Evolutionary conservation across 208 protist genomes (phyloP).

Genomic region (Crithidia expoeki): DNA sequence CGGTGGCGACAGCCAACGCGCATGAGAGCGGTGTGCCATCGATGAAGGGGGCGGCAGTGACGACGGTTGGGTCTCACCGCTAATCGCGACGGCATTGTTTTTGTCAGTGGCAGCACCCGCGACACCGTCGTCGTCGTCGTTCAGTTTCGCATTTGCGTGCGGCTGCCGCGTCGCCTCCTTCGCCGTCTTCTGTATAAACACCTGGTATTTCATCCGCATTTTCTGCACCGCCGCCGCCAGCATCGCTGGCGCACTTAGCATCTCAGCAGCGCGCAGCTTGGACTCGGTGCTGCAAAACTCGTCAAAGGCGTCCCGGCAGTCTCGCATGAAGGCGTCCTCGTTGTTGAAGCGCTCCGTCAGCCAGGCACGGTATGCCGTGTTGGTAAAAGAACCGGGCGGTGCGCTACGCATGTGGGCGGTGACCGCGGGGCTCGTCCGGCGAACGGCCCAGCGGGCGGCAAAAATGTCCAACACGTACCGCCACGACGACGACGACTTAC

Average conservation of each 20-base stretch:
- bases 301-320: constrained; percentile 58
- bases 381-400: constrained; percentile 26
- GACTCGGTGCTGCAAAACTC: constrained; percentile 57
- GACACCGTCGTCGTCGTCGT: background rate
- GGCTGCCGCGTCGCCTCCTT: constrained; percentile 44
- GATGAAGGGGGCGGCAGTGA: background rate
- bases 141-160: background rate
- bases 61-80: background rate
- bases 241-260: constrained; percentile 47
- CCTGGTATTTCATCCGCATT: constrained; percentile 45
- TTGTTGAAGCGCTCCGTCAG: constrained; percentile 47
- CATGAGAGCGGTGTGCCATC: background rate
- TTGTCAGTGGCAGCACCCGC: background rate
- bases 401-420: constrained; percentile 1
- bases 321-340: constrained; percentile 59
- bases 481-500: constrained; percentile 17
- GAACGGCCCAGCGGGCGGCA: constrained; percentile 53
- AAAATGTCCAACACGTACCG: constrained; percentile 43
- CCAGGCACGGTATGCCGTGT: constrained; percentile 54
- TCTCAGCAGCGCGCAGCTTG: constrained; percentile 42
- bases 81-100: background rate
- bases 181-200: constrained; percentile 55
- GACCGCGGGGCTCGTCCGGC: constrained; percentile 14
- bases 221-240: constrained; percentile 50
- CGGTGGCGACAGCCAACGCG: constrained; percentile 17